Conservation (phyloP, 495 filamentous ascomycete genomes). For the Aspergillus wentii region DNA sequence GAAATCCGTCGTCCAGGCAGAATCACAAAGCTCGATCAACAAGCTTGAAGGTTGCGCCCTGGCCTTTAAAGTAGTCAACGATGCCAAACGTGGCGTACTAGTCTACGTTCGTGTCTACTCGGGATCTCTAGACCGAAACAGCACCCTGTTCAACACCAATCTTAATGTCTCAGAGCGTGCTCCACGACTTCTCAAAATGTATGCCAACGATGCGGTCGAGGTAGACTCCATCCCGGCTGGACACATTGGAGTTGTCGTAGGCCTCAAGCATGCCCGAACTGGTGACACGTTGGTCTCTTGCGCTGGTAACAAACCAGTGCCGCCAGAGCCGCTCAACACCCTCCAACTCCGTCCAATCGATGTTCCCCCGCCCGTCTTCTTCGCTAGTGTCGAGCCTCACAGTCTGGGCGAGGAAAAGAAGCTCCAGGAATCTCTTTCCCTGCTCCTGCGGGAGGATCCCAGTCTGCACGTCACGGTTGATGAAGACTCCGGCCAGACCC, state of each 20-base stretch:
- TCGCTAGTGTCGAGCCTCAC: constrained; percentile 84
- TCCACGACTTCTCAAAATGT: constrained; percentile 82
- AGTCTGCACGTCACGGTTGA: constrained; percentile 82
- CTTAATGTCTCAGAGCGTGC: constrained; percentile 77
- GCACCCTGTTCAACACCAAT: constrained; percentile 81
- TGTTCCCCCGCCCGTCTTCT: constrained; percentile 92
- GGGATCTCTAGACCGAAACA: constrained; percentile 68
- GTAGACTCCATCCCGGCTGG: constrained; percentile 74
- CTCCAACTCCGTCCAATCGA: constrained; percentile 85
- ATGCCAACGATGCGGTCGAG: constrained; percentile 82
- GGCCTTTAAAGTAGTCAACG: constrained; percentile 96
- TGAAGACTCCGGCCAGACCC: constrained; percentile 88
- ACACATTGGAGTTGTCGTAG: constrained; percentile 93
- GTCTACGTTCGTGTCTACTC: constrained; percentile 93
- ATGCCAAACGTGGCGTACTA: constrained; percentile 77
- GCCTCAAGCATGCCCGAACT: constrained; percentile 84
- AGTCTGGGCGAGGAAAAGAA: constrained; percentile 72
- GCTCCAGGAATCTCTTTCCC: constrained; percentile 65
- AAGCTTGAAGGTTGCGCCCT: constrained; percentile 73
- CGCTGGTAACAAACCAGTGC: constrained; percentile 53
- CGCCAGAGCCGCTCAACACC: constrained; percentile 63
- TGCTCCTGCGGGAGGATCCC: constrained; percentile 88
- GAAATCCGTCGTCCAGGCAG: constrained; percentile 20
- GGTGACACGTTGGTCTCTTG: constrained; percentile 87
- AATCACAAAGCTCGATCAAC: constrained; percentile 53